Evolutionary conservation across 176 grass and related monocot genomes (phyloP).

Genomic region (Zizania latifolia): DNA sequence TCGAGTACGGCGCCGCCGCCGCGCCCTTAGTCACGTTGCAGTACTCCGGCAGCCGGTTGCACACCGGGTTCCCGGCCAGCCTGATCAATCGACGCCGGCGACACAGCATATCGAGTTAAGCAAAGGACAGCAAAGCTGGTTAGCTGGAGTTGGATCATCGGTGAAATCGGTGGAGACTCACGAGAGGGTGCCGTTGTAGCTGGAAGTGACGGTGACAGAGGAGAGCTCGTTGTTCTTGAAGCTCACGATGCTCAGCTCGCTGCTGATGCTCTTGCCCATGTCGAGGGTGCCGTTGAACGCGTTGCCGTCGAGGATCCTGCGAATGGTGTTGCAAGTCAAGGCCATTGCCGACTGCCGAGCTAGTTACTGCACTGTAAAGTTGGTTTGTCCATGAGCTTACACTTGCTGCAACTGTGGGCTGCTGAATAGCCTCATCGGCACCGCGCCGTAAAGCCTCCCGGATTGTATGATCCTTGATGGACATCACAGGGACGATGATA

Average conservation of each 20-base stretch:
- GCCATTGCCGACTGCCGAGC: background rate
- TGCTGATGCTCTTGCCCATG: conserved; percentile 56
- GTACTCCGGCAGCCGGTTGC: conserved; percentile 23
- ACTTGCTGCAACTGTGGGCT: conserved; percentile 71
- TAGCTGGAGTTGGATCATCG: too few relatives aligned
- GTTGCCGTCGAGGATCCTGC: conserved; percentile 76
- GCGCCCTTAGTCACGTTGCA: conserved; percentile 42
- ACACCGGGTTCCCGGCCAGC: conserved; percentile 84
- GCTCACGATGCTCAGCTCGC: conserved; percentile 70
- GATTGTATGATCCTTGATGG: conserved; percentile 73
- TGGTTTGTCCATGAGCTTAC: conserved; percentile 38
- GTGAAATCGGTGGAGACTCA: too few relatives aligned
- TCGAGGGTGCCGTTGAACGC: conserved; percentile 71
- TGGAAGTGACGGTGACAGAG: conserved; percentile 1
- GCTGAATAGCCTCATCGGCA: conserved; percentile 63
- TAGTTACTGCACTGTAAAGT: background rate
- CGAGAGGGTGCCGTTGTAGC: conserved; percentile 66
- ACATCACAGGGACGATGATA: background rate
- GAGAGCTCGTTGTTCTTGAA: conserved; percentile 69
- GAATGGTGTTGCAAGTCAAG: background rate
- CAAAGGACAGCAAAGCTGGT: too few relatives aligned
- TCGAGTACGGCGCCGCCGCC: conserved; percentile 45
- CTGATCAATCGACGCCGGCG: conserved; percentile 16
- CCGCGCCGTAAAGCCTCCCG: conserved; percentile 52
- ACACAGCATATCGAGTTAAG: background rate